phyloP scores from a whole-genome alignment of 768 basidiomycete species.

The Asterophora lycoperdoides region DNA sequence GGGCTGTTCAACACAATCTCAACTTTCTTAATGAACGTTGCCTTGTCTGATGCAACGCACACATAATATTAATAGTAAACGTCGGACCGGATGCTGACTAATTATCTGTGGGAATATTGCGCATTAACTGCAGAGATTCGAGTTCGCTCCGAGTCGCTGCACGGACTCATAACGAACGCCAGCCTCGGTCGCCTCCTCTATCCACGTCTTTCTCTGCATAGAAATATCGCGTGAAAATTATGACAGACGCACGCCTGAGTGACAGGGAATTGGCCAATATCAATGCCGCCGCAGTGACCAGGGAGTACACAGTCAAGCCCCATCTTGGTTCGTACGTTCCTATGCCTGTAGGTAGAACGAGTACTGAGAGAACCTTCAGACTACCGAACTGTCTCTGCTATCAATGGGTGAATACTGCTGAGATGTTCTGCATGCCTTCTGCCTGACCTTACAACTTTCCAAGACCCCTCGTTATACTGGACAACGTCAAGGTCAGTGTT shows the following conservation, averaged over 20 bases:
- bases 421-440: conserved; percentile 5
- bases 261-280: conserved; percentile 73
- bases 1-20: too few species aligned
- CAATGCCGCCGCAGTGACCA: conserved; percentile 86
- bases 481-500: conserved; percentile 88
- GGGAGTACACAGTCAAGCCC: conserved; percentile 84
- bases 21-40: too few species aligned
- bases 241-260: conserved; percentile 58
- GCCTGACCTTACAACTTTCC: conserved; percentile 6
- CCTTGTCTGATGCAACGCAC: too few species aligned
- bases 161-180: not conserved
- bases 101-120: conserved; percentile 15
- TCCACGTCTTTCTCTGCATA: conserved; percentile 1
- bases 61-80: too few species aligned
- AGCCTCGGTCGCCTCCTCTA: not conserved
- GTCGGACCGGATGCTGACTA: too few species aligned
- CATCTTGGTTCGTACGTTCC: conserved; percentile 64
- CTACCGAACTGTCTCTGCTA: conserved; percentile 96
- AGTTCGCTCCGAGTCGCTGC: not conserved
- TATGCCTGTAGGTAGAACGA: conserved; percentile 6
- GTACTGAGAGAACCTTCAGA: conserved; percentile 44
- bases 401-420: conserved; percentile 69
- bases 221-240: conserved; percentile 14
- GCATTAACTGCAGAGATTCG: not conserved
- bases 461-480: conserved; percentile 92